These are phyloP conservation scores for Trichomonascaceae sp. DNA, from an alignment of 1,139 yeast genomes.

Conservation along the genomic window DNA sequence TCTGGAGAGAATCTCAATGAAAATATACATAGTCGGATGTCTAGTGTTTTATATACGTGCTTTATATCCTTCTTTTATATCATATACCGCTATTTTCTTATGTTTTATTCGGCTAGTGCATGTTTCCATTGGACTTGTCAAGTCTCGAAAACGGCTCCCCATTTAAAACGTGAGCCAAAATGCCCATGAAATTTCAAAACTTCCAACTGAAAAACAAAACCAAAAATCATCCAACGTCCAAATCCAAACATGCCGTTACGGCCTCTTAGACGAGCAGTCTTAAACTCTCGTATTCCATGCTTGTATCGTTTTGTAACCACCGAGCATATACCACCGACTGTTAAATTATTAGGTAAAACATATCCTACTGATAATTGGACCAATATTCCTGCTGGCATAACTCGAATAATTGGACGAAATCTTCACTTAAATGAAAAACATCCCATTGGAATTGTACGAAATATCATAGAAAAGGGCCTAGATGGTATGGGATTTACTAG, in stretches of 20 bases:
- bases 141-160: too few species aligned
- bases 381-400: conserved; percentile 72
- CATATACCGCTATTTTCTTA: too few species aligned
- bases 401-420: conserved; percentile 62
- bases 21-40: too few species aligned
- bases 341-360: conserved; percentile 42
- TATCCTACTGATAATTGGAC: conserved; percentile 75
- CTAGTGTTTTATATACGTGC: too few species aligned
- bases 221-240: neutral
- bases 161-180: too few species aligned
- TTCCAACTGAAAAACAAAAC: neutral
- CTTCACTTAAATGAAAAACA: conserved; percentile 70
- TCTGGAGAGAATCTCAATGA: too few species aligned
- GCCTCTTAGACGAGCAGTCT: neutral
- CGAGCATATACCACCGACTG: neutral
- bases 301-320: neutral
- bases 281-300: neutral
- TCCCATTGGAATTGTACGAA: conserved; percentile 82
- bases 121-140: too few species aligned
- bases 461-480: conserved; percentile 65
- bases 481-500: conserved; percentile 66
- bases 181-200: too few species aligned
- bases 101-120: too few species aligned
- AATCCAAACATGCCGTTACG: neutral
- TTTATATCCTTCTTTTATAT: too few species aligned